A percentile compares a stretch with the other conserved stretches of the same genome.
These are phyloP conservation scores for Sugiyamaella pinicola DNA, from an alignment of 1,139 yeast genomes.

Conservation along the genomic window DNA sequence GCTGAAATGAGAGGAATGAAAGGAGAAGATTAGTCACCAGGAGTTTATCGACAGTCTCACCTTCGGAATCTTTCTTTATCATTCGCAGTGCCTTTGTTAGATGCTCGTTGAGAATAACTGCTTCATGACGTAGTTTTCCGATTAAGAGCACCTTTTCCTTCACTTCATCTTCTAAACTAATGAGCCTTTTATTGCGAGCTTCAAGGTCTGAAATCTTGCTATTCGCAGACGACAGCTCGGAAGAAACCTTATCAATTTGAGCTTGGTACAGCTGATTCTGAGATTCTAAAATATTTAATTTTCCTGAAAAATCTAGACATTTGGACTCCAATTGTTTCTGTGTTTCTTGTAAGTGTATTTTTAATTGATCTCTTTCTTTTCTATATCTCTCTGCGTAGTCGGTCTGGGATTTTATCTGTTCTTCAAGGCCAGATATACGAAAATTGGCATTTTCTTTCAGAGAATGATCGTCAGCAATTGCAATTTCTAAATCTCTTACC, in stretches of 20 bases:
- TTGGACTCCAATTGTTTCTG: constrained; percentile 32
- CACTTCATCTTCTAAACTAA: constrained; percentile 52
- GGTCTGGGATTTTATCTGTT: constrained; percentile 41
- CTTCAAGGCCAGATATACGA: constrained; percentile 53
- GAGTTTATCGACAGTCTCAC: constrained; percentile 83
- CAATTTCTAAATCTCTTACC: constrained; percentile 46
- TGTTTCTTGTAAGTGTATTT: constrained; percentile 23
- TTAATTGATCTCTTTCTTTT: constrained; percentile 32
- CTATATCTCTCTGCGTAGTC: constrained; percentile 34
- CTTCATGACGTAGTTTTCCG: constrained; percentile 93
- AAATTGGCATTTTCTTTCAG: constrained; percentile 36
- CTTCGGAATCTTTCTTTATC: constrained; percentile 71
- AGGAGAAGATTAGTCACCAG: constrained; percentile 81
- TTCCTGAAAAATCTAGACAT: constrained; percentile 25
- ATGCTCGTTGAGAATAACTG: constrained; percentile 92
- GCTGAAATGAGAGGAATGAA: constrained; percentile 81
- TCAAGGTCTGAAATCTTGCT: constrained; percentile 30
- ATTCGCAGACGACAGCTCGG: constrained; percentile 27
- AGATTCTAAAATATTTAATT: constrained; percentile 36
- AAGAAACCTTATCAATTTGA: constrained; percentile 31
- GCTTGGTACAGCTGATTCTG: constrained; percentile 34
- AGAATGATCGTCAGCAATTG: constrained; percentile 41
- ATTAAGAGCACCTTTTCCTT: constrained; percentile 77
- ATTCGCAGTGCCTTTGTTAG: constrained; percentile 84
- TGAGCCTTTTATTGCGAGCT: constrained; percentile 36